Conservation (phyloP, 345 rosid species). For the Gossypium arboreum region DNA sequence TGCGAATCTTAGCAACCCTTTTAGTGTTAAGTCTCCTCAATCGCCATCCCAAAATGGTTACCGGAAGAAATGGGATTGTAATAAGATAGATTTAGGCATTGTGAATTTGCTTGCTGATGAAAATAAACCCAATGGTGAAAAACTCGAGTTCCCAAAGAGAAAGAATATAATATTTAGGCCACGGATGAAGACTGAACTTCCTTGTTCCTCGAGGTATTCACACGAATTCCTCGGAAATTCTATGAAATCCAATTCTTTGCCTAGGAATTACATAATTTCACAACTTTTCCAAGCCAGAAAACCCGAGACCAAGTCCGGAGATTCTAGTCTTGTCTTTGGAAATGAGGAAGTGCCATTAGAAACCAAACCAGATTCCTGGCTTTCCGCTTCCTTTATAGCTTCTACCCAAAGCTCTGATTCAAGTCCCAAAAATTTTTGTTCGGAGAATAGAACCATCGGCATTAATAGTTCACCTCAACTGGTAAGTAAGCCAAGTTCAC, state of each 20-base stretch:
- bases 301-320: slow-evolving; percentile 36
- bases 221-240: slow-evolving; percentile 29
- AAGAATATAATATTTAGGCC: slow-evolving; percentile 67
- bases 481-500: slow-evolving; percentile 27
- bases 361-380: slow-evolving; percentile 38
- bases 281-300: slow-evolving; percentile 35
- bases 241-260: slow-evolving; percentile 45
- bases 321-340: slow-evolving; percentile 59
- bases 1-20: slow-evolving; percentile 43
- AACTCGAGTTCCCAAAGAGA: slow-evolving; percentile 36
- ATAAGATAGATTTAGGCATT: slow-evolving; percentile 81
- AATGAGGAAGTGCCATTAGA: slow-evolving; percentile 45
- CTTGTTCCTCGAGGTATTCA: slow-evolving; percentile 28
- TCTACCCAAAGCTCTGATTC: slow-evolving; percentile 15
- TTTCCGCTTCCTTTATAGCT: slow-evolving; percentile 25
- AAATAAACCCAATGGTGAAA: slow-evolving; percentile 22
- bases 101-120: slow-evolving; percentile 58
- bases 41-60: slow-evolving; percentile 35
- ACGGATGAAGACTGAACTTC: slow-evolving; percentile 43
- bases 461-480: slow-evolving; percentile 25
- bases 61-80: slow-evolving; percentile 59
- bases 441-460: slow-evolving; percentile 14
- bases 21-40: slow-evolving; percentile 42
- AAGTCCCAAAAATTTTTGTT: slow-evolving; percentile 19
- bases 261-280: slow-evolving; percentile 41